Evolutionary conservation across 2,329 filamentous ascomycete species (phyloP).

Genomic region (Colletotrichum caudatum): DNA sequence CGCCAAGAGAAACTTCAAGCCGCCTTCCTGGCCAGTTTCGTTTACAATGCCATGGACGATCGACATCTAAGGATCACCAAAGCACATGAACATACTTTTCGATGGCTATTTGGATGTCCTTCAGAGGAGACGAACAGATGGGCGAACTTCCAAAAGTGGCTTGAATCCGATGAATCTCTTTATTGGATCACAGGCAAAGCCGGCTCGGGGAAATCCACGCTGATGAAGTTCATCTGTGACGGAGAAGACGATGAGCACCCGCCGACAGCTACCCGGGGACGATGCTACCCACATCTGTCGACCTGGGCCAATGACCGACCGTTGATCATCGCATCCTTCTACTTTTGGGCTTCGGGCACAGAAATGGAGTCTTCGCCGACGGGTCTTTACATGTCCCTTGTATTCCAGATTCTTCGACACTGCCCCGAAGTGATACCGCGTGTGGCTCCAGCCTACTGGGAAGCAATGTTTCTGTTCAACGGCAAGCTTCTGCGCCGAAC

Average conservation of each 20-base stretch:
- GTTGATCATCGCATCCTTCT: background rate
- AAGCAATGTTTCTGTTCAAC: conserved; percentile 6
- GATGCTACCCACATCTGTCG: background rate
- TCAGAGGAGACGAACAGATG: background rate
- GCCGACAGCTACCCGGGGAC: background rate
- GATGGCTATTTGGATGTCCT: background rate
- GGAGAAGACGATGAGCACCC: background rate
- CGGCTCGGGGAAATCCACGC: conserved; percentile 60
- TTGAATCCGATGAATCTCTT: background rate
- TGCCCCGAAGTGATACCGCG: background rate
- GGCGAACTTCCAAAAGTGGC: conserved; percentile 9
- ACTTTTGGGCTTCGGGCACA: conserved; percentile 10
- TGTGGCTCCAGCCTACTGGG: conserved; percentile 7
- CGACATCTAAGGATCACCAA: background rate
- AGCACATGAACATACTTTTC: background rate
- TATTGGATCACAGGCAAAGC: conserved; percentile 53
- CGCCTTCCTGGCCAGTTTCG: background rate
- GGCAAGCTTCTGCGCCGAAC: background rate
- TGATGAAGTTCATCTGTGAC: conserved; percentile 55
- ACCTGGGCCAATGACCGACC: background rate
- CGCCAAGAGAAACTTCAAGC: background rate
- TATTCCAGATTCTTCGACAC: background rate
- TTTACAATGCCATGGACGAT: conserved; percentile 1
- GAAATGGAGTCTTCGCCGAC: background rate
- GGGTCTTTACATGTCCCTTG: background rate